Evolutionary conservation across 2,329 filamentous ascomycete genomes (phyloP).

Genomic region (Botrytis elliptica): DNA sequence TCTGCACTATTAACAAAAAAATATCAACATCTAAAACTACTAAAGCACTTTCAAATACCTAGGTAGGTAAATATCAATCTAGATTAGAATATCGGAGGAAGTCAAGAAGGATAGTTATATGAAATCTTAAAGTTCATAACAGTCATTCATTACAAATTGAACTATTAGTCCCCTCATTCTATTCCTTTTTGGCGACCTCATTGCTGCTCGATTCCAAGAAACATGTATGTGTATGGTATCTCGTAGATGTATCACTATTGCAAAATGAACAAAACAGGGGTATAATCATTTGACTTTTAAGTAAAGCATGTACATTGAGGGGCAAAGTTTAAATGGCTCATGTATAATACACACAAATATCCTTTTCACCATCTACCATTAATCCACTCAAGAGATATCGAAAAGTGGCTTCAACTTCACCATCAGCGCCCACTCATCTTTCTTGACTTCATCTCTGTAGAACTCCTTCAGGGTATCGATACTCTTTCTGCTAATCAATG

Average conservation of each 20-base stretch:
- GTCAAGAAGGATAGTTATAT: no score
- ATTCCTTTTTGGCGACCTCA: not conserved
- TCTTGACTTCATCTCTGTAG: slow-evolving; percentile 81
- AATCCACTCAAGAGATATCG: slow-evolving; percentile 59
- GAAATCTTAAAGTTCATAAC: no score
- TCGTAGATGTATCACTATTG: not conserved
- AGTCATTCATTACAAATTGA: no score
- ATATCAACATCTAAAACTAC: not conserved
- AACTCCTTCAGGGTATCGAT: slow-evolving; percentile 97
- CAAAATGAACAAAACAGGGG: not conserved
- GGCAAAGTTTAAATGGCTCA: not conserved
- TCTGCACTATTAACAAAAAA: not conserved
- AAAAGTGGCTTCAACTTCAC: slow-evolving; percentile 94
- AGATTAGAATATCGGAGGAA: no score
- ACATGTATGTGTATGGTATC: not conserved
- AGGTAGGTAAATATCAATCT: no score
- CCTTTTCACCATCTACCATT: not conserved
- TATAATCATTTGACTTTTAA: not conserved
- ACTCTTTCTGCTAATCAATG: slow-evolving; percentile 77
- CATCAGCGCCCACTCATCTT: slow-evolving; percentile 93
- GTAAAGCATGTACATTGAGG: not conserved
- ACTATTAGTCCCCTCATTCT: not conserved
- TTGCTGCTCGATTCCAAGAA: not conserved
- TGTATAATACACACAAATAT: not conserved
- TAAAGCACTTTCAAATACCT: no score